These are phyloP conservation scores for Abrus precatorius DNA, from an alignment of 306 rosid genomes.

Conservation along the genomic window DNA sequence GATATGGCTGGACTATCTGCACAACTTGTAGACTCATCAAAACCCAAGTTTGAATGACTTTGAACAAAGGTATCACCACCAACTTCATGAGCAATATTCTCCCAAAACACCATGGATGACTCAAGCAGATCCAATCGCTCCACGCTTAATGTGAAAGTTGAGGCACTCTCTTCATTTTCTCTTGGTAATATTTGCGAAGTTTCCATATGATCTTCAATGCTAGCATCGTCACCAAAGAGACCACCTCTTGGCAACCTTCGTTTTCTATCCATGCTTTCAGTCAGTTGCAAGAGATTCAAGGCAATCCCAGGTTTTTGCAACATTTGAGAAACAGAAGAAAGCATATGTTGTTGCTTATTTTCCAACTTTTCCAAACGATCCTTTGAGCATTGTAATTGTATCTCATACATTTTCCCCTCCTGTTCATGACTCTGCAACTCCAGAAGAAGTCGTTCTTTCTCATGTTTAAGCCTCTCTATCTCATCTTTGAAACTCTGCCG, in stretches of 20 bases:
- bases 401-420: constrained; percentile 56
- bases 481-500: constrained; percentile 60
- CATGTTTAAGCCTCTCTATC: constrained; percentile 66
- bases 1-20: constrained; percentile 61
- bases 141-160: constrained; percentile 39
- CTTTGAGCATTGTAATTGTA: constrained; percentile 51
- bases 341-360: constrained; percentile 60
- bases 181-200: constrained; percentile 45
- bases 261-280: constrained; percentile 65
- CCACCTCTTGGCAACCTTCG: constrained; percentile 65
- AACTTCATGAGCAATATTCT: constrained; percentile 56
- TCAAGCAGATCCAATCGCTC: constrained; percentile 68
- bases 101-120: constrained; percentile 74
- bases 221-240: constrained; percentile 49
- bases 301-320: constrained; percentile 64
- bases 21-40: constrained; percentile 64
- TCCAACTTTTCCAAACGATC: constrained; percentile 64
- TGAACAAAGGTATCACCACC: constrained; percentile 33
- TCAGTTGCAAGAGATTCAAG: constrained; percentile 54
- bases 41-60: constrained; percentile 57
- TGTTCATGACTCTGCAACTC: constrained; percentile 65
- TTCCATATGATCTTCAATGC: constrained; percentile 58
- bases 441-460: constrained; percentile 59
- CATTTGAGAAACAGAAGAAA: constrained; percentile 60
- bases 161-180: constrained; percentile 46